Conservation (phyloP, 495 filamentous ascomycete species). For the Penicillium cataractarum region DNA sequence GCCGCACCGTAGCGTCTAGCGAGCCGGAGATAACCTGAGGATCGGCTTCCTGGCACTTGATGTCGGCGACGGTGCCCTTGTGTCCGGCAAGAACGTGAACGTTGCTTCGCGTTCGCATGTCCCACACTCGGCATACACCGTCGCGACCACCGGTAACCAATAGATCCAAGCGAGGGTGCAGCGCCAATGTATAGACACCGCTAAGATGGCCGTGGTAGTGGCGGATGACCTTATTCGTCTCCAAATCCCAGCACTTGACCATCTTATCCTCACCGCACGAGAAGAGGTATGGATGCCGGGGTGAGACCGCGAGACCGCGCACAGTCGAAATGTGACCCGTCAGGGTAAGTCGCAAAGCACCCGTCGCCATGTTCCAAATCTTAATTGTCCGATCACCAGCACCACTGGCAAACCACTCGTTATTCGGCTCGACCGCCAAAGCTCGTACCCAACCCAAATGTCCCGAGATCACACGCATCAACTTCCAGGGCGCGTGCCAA, state of each 20-base stretch:
- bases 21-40: slow-evolving; percentile 93
- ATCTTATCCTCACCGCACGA: slow-evolving; percentile 99
- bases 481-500: slow-evolving; percentile 98
- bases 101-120: slow-evolving; percentile 95
- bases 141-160: slow-evolving; percentile 95
- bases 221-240: slow-evolving; percentile 97
- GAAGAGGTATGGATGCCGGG: slow-evolving; percentile 95
- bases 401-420: slow-evolving; percentile 97
- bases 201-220: slow-evolving; percentile 98
- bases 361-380: slow-evolving; percentile 95
- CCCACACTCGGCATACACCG: slow-evolving; percentile 94
- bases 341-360: slow-evolving; percentile 78
- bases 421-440: slow-evolving; percentile 91
- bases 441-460: slow-evolving; percentile 95
- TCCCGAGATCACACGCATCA: slow-evolving; percentile 95
- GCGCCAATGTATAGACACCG: slow-evolving; percentile 87
- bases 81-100: slow-evolving; percentile 93
- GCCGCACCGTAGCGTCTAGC: slow-evolving; percentile 85
- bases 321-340: slow-evolving; percentile 98
- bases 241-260: slow-evolving; percentile 99
- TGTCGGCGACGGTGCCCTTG: slow-evolving; percentile 81
- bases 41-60: slow-evolving; percentile 94
- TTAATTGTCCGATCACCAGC: slow-evolving; percentile 97
- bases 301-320: slow-evolving; percentile 87
- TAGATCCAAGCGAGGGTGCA: slow-evolving; percentile 93